Evolutionary conservation across 305 asterid genomes (phyloP), one percentile per base, ranked within the genome.

Genomic region (Solanum aculeatissimum): DNA sequence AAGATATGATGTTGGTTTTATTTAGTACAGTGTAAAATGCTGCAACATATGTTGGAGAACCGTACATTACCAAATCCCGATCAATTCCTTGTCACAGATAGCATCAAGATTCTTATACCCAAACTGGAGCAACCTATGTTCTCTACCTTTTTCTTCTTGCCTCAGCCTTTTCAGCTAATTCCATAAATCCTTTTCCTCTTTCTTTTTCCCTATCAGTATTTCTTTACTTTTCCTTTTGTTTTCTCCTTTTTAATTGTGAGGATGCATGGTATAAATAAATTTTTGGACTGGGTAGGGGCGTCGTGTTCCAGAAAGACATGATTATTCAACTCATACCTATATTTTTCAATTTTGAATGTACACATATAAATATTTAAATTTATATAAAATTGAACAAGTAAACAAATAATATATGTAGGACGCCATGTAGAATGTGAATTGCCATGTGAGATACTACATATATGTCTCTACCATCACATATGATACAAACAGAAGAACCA

Each of bases 101-200:
- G 79, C 32, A 60, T 47, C 54, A 84, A 84, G 83, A 77, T 84
- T 77, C 83, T 81, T 62, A 40, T 84, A 51, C 83, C 79, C 80
- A 84, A 84, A 84, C 71, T n/a, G 84, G 84, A 84, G 83, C 66
- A 84, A 84, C 86, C 75, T 42, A 32, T 38, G 32, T 15, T 43
- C 25, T 82, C 38, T 9, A 29, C 60, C 81, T 14, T 9, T 47
- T 74, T 14, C 58, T 43, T 45, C 42, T 45, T 45, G 80, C 32
- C 51, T 4, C 21, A 16, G 25, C 75, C 75, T 68, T 18, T 27
- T 19, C 42, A 13, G 10, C 40, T 21, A 62, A 25, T 63, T 63
- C n/a, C 6, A 63, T 27, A 27, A 63, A 63, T 27, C 40, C 38
- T 62, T 62, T 62, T 7, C 71, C 71, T 27, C 18, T 27, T 32